Conservation (phyloP, 176 grass and related monocot species). For the Areca catechu region DNA sequence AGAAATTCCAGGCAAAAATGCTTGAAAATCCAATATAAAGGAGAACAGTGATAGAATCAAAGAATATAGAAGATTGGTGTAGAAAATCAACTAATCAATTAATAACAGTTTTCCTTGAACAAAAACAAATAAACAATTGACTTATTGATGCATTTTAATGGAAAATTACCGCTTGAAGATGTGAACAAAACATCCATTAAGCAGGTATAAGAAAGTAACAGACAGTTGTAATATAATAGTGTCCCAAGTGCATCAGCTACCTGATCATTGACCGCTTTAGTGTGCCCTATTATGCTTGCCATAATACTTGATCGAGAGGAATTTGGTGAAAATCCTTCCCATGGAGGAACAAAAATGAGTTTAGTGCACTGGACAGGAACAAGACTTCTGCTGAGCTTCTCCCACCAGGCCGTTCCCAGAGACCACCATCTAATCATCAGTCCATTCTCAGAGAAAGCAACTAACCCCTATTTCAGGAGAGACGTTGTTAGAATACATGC, state of each 20-base stretch:
- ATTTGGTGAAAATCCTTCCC: slow-evolving; percentile 92
- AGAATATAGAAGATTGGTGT: too few species aligned
- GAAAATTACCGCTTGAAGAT: slow-evolving; percentile 5
- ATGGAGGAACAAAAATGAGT: slow-evolving; percentile 95
- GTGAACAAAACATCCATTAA: slow-evolving; percentile 4
- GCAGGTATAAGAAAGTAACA: slow-evolving; percentile 4
- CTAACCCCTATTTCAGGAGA: slow-evolving; percentile 49
- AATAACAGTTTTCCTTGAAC: too few species aligned
- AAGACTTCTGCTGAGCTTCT: slow-evolving; percentile 88
- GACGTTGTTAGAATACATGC: neutral
- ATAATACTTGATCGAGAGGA: slow-evolving; percentile 91
- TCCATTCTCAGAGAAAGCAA: slow-evolving; percentile 95
- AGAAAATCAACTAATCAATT: too few species aligned
- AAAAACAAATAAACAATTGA: neutral
- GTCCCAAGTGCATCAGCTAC: slow-evolving; percentile 19
- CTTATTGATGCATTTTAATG: neutral
- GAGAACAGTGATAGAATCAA: too few species aligned
- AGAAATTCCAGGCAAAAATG: too few species aligned
- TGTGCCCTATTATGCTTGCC: slow-evolving; percentile 47
- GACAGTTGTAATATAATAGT: slow-evolving; percentile 1
- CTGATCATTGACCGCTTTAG: slow-evolving; percentile 44
- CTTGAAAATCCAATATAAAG: too few species aligned
- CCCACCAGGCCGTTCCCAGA: slow-evolving; percentile 88
- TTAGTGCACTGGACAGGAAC: slow-evolving; percentile 88
- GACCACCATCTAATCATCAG: slow-evolving; percentile 99